Evolutionary conservation across 202 grass and related monocot species (phyloP), one percentile per base, ranked within the genome.

Genomic region (Zizania palustris): DNA sequence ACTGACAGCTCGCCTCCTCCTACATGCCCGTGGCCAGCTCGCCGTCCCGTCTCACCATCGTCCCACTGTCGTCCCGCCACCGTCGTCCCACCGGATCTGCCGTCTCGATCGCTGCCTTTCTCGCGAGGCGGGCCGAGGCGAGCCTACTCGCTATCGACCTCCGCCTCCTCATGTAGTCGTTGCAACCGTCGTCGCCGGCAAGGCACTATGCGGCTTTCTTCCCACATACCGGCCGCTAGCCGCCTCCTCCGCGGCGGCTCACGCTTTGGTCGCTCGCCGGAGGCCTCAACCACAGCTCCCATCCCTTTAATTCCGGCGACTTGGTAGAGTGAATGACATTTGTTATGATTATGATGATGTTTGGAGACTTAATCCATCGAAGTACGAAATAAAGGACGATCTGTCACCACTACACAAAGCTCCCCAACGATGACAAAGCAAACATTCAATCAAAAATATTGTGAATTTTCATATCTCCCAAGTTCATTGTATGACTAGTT

Each of bases 121-220:
- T 15, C 5, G 48, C 48, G 13, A 49, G 13, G 11, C 46, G 4
- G 1, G 13, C 10, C 46, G 11, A 14, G 10, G 1, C 48, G 48
- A 7, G 15, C 49, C 15, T 14, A 54, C n/a, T n/a, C 51, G n/a
- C 19, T 54, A 54, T 54, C 51, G 1, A 2, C 14, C 77, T 58
- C 61, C 67, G 36, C 50, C 20, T 41, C 39, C 39, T 53, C 11
- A 63, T 75, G 34, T 21, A 8, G 12, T 20, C 51, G n/a, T 56
- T 41, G 14, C 57, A n/a, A 59, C 53, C 28, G 63, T 18, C 43
- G 50, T 35, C 37, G 65, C 37, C 61, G 78, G 61, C 63, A 49
- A 72, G 63, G 15, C 49, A 4, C 65, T 77, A 88, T 88, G 86
- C 81, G 65, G 65, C 81, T 76, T 16, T 76, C 58, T 21, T 84